Evolutionary conservation across 2,329 filamentous ascomycete genomes (phyloP).

Genomic region (Apiospora phragmitis): DNA sequence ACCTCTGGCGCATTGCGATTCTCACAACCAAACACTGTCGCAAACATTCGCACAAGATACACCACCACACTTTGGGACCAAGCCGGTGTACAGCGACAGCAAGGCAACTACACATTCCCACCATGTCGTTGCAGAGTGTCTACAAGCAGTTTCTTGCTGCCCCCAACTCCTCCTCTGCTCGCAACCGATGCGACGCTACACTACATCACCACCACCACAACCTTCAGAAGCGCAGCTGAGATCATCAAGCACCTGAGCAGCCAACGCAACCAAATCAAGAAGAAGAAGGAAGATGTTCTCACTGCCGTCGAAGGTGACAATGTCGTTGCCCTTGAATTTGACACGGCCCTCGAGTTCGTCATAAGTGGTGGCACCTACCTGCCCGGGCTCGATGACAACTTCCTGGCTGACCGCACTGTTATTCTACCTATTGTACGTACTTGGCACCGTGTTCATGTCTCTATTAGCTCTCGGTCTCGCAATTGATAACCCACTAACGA

Average conservation of each 20-base stretch:
- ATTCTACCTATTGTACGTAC: slow-evolving; percentile 75
- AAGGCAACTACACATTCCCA: slow-evolving; percentile 11
- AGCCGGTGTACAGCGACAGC: neutral
- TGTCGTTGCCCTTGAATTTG: slow-evolving; percentile 73
- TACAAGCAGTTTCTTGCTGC: slow-evolving; percentile 75
- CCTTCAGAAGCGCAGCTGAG: slow-evolving; percentile 67
- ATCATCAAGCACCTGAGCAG: slow-evolving; percentile 81
- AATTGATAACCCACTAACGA: slow-evolving; percentile 9
- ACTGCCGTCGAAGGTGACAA: slow-evolving; percentile 70
- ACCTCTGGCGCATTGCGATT: neutral
- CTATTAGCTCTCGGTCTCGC: neutral
- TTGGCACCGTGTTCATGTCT: slow-evolving; percentile 5
- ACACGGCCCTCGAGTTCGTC: slow-evolving; percentile 81
- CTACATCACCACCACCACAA: slow-evolving; percentile 88
- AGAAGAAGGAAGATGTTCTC: slow-evolving; percentile 78
- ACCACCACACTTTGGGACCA: neutral
- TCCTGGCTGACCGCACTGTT: slow-evolving; percentile 79
- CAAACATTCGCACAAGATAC: neutral
- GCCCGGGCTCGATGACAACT: slow-evolving; percentile 90
- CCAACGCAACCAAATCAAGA: slow-evolving; percentile 74
- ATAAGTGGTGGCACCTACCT: slow-evolving; percentile 83
- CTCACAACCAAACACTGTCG: neutral
- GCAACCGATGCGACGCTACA: slow-evolving; percentile 69
- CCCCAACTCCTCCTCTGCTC: slow-evolving; percentile 63
- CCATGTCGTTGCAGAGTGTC: slow-evolving; percentile 51